Conservation (phyloP, 1,284 basidiomycete species). For the Porodaedalea pini region DNA sequence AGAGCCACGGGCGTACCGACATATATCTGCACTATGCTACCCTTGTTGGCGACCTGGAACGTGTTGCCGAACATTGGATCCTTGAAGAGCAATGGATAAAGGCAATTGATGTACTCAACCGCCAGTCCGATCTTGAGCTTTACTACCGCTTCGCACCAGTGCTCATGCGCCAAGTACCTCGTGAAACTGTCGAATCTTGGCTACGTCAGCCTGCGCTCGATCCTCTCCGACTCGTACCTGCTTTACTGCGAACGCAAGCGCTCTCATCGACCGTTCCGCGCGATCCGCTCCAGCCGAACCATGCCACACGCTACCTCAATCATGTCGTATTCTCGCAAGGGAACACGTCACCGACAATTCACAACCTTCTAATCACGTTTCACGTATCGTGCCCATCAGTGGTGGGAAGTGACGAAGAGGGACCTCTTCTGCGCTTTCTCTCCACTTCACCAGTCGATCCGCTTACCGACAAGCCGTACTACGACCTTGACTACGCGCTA, state of each 20-base stretch:
- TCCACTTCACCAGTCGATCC: slow-evolving; percentile 81
- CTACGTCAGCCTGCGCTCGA: slow-evolving; percentile 77
- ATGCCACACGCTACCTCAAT: slow-evolving; percentile 86
- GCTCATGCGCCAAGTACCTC: slow-evolving; percentile 83
- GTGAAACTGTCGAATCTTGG: slow-evolving; percentile 91
- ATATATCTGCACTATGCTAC: slow-evolving; percentile 90
- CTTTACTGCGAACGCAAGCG: slow-evolving; percentile 79
- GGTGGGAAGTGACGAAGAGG: slow-evolving; percentile 59
- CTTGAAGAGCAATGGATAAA: slow-evolving; percentile 89
- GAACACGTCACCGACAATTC: slow-evolving; percentile 82
- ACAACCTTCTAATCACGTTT: slow-evolving; percentile 92
- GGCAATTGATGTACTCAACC: slow-evolving; percentile 83
- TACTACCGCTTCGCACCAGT: slow-evolving; percentile 93
- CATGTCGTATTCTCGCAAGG: slow-evolving; percentile 78
- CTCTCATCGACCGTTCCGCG: slow-evolving; percentile 39
- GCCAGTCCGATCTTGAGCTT: slow-evolving; percentile 80
- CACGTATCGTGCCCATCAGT: slow-evolving; percentile 53
- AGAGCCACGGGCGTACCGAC: slow-evolving; percentile 89
- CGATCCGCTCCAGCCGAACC: slow-evolving; percentile 71
- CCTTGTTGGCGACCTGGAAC: slow-evolving; percentile 76
- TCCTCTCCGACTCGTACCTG: slow-evolving; percentile 84
- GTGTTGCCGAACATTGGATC: slow-evolving; percentile 92
- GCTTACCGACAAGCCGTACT: slow-evolving; percentile 83
- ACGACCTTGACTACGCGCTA: slow-evolving; percentile 95
- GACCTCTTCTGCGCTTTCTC: slow-evolving; percentile 81